A percentile compares a stretch with the other conserved stretches of the same genome.
Evolutionary conservation across 352 stramenopile genomes (phyloP).

Genomic region (Bremia lactucae): DNA sequence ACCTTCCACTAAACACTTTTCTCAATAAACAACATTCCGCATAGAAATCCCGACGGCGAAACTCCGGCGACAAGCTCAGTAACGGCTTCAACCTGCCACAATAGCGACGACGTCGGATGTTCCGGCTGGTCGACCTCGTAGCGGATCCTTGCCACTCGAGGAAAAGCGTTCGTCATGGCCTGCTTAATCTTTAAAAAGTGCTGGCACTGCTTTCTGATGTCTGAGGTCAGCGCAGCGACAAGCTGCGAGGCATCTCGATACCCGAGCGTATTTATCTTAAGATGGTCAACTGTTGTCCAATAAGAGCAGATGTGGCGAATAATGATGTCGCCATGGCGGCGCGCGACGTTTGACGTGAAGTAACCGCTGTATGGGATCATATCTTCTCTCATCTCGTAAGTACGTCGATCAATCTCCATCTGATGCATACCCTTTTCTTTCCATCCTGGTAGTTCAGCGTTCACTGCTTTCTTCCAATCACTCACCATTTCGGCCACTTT

Average conservation of each 20-base stretch:
- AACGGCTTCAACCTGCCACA: slow-evolving; percentile 32
- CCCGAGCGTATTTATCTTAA: slow-evolving; percentile 37
- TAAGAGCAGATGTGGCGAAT: slow-evolving; percentile 46
- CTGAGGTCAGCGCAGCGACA: slow-evolving; percentile 31
- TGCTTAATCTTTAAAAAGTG: slow-evolving; percentile 43
- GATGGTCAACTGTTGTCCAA: slow-evolving; percentile 28
- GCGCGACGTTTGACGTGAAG: slow-evolving; percentile 43
- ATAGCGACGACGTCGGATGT: slow-evolving; percentile 14
- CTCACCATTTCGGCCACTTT: slow-evolving; percentile 34
- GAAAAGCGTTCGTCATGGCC: slow-evolving; percentile 35
- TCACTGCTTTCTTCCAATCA: slow-evolving; percentile 32
- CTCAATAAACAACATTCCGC: slow-evolving; percentile 45
- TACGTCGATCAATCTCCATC: slow-evolving; percentile 48
- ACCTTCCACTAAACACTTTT: slow-evolving; percentile 32
- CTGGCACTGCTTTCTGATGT: slow-evolving; percentile 45
- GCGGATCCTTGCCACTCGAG: slow-evolving; percentile 25
- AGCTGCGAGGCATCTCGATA: slow-evolving; percentile 33
- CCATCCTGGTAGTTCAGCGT: slow-evolving; percentile 23
- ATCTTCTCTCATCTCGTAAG: slow-evolving; percentile 45
- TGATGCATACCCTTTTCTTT: slow-evolving; percentile 43
- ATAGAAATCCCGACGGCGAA: slow-evolving; percentile 32
- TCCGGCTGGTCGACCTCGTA: slow-evolving; percentile 29
- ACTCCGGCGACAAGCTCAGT: slow-evolving; percentile 41
- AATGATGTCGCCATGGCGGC: slow-evolving; percentile 44
- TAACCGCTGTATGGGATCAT: slow-evolving; percentile 50